Evolutionary conservation across 805 yeast species (phyloP), one percentile per base, ranked within the genome.

Genomic region (Alloascoidea africana): DNA sequence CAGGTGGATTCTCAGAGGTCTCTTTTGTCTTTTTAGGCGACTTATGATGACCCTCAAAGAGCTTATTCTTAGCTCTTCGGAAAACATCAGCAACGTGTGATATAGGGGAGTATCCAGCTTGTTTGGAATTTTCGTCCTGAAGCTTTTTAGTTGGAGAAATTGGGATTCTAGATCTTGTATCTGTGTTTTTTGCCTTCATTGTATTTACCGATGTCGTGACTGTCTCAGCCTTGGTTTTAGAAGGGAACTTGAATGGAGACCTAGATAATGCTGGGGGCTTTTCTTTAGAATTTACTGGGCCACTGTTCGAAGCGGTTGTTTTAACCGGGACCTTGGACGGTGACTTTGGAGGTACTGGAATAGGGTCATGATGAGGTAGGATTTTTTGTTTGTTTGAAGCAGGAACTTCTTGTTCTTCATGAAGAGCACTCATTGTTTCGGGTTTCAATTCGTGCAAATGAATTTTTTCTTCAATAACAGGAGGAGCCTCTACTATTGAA

Each of bases 51-150:
- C n/a, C n/a, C n/a, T n/a, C n/a, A n/a, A n/a, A n/a, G n/a, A 39
- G 18, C 4, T 36, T 27, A 18, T 36, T 34, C 14, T 18, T 34
- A 4, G 40, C 38, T 19, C 40, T 33, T 18, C 33, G 35, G n/a
- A 39, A 6, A 5, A 36, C 40, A 11, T 39, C 37, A 30, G 40
- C 37, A 17, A 18, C 18, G 30, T 8, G n/a, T 23, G 30, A 23
- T n/a, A 23, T 23, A 8, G 30, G 30, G n/a, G 30, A 23, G n/a
- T 23, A n/a, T 23, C 13, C 8, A 23, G 8, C 13, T 23, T 23
- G 30, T 23, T 23, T 23, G 8, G 8, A n/a, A 8, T 8, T n/a
- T 23, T 23, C 30, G n/a, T 23, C n/a, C 13, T 8, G 8, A 8
- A 23, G n/a, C n/a, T 23, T 23, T 23, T 23, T 23, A 8, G 30